A percentile compares a stretch with the other conserved stretches of the same genome.
phyloP scores from a whole-genome alignment of 352 stramenopile genomes.

The Phytophthora lateralis region DNA sequence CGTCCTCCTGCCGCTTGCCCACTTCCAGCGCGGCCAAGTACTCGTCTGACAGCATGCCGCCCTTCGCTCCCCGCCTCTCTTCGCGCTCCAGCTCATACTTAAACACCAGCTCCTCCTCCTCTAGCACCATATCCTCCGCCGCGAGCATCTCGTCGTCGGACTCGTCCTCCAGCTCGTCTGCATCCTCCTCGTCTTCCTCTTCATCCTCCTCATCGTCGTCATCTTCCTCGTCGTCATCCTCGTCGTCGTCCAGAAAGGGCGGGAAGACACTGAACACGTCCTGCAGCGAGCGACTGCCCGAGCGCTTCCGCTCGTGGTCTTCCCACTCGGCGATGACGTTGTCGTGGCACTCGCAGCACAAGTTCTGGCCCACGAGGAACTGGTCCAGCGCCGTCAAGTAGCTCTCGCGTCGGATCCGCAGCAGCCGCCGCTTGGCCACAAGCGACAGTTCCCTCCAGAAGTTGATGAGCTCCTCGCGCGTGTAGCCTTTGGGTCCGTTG shows the following conservation, averaged over 20 bases:
- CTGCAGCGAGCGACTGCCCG: slow-evolving; percentile 67
- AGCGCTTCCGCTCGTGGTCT: slow-evolving; percentile 71
- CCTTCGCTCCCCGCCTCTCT: slow-evolving; percentile 34
- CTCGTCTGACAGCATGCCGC: slow-evolving; percentile 59
- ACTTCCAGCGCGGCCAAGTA: slow-evolving; percentile 70
- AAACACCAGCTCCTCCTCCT: slow-evolving; percentile 73
- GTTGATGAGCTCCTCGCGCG: slow-evolving; percentile 78
- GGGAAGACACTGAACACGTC: slow-evolving; percentile 82
- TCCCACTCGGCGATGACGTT: slow-evolving; percentile 86
- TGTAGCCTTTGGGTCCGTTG: slow-evolving; percentile 56
- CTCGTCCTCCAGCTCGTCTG: slow-evolving; percentile 43
- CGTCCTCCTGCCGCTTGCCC: slow-evolving; percentile 67
- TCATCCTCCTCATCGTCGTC: slow-evolving; percentile 61
- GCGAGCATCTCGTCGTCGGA: slow-evolving; percentile 49
- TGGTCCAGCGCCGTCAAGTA: slow-evolving; percentile 74
- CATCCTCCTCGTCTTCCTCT: slow-evolving; percentile 48
- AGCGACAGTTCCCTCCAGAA: slow-evolving; percentile 79
- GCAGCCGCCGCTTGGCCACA: slow-evolving; percentile 64
- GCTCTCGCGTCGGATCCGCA: slow-evolving; percentile 74
- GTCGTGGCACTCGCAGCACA: slow-evolving; percentile 86
- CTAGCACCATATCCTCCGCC: slow-evolving; percentile 48
- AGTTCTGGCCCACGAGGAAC: slow-evolving; percentile 77
- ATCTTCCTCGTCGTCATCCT: slow-evolving; percentile 67
- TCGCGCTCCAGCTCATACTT: slow-evolving; percentile 74
- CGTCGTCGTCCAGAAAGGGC: slow-evolving; percentile 72